Evolutionary conservation across 495 filamentous ascomycete species (phyloP), one percentile per base, ranked within the genome.

Genomic region (Xylaria grammica): DNA sequence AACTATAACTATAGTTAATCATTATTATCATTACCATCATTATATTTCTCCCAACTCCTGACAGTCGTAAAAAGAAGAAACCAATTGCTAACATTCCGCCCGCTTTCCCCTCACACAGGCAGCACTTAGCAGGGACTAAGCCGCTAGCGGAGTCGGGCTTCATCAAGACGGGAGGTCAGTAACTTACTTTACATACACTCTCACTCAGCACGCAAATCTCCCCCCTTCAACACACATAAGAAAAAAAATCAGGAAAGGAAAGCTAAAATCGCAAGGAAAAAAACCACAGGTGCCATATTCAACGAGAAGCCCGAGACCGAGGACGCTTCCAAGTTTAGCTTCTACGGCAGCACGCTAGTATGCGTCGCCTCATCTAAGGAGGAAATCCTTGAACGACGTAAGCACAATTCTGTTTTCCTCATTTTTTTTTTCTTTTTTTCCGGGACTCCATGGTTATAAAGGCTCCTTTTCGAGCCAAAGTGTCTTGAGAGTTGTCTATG

Each of bases 341-440:
- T 94, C 72, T 83, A 84, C 65, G 93, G 93, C 20, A 90, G 85
- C 75, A 83, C 86, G 29, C 71, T 97, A 70, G 76, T 96, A 24
- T 75, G 82, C 4, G 56, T 81, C 11, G 92, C 86, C 4, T 81
- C 85, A 54, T 86, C 78, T 17, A 87, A 85, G 71, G 92, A 93
- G 56, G 87, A 90, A 72, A 86, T 91, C 0, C 70, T 89, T 42
- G 80, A 89, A 72, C 68, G 82, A 9, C 69, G 40, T 42, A 42
- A 42, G 40, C 3, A 17, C n/a, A n/a, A n/a, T n/a, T n/a, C n/a
- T n/a, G n/a, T n/a, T n/a, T n/a, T n/a, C n/a, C n/a, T n/a, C n/a
- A n/a, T n/a, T n/a, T n/a, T n/a, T n/a, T n/a, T n/a, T n/a, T n/a
- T n/a, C n/a, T n/a, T n/a, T n/a, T n/a, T n/a, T n/a, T n/a, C n/a